A percentile compares a stretch with the other conserved stretches of the same genome.
Conservation (phyloP, 805 yeast species). For the Pichia kluyveri region DNA sequence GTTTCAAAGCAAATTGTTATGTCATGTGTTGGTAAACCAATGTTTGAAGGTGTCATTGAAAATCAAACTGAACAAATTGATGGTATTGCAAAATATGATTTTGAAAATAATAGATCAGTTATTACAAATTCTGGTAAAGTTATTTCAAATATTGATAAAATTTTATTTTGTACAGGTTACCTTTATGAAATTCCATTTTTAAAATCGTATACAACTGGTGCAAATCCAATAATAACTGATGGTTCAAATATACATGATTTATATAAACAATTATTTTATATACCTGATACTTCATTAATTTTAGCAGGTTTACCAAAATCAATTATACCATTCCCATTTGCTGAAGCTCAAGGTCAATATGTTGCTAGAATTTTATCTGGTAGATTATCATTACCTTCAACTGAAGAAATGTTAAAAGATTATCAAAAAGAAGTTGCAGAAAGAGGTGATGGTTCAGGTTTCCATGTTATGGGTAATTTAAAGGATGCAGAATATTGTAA, state of each 20-base stretch:
- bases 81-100: constrained; percentile 19
- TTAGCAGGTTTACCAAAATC: constrained; percentile 34
- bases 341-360: constrained; percentile 40
- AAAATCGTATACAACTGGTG: constrained; percentile 24
- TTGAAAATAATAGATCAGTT: constrained; percentile 25
- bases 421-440: constrained; percentile 26
- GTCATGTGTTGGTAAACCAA: constrained; percentile 23
- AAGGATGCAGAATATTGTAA: constrained; percentile 53
- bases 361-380: constrained; percentile 35
- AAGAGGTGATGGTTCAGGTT: constrained; percentile 39
- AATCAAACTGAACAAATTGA: constrained; percentile 20
- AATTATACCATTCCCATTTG: constrained; percentile 42
- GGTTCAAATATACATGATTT: constrained; percentile 31
- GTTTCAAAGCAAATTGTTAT: constrained; percentile 21
- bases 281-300: constrained; percentile 36
- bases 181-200: constrained; percentile 57
- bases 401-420: constrained; percentile 26
- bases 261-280: constrained; percentile 39
- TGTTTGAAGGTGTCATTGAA: constrained; percentile 21
- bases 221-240: constrained; percentile 19
- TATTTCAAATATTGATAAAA: constrained; percentile 40
- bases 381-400: constrained; percentile 31
- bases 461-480: constrained; percentile 48
- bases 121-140: constrained; percentile 40
- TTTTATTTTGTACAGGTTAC: constrained; percentile 73